phyloP scores from a whole-genome alignment of 805 yeast genomes.

The Candida krabiensis region DNA sequence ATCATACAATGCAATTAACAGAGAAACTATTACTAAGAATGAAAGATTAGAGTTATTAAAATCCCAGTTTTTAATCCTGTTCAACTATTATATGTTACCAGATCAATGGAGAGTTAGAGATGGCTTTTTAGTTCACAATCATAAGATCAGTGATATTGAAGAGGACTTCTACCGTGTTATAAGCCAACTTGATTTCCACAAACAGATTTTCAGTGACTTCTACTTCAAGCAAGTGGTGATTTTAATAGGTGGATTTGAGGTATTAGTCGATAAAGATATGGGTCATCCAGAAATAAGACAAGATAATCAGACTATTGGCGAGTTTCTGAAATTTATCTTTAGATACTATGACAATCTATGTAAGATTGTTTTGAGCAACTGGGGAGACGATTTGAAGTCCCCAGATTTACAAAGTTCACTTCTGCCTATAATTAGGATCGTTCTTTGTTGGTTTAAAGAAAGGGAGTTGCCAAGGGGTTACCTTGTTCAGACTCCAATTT shows the following conservation, averaged over 20 bases:
- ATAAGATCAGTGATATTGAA: slow-evolving; percentile 30
- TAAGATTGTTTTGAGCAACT: slow-evolving; percentile 22
- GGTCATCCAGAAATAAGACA: slow-evolving; percentile 25
- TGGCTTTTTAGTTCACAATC: slow-evolving; percentile 31
- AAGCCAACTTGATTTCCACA: slow-evolving; percentile 30
- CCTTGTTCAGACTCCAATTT: slow-evolving; percentile 26
- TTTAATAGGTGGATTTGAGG: slow-evolving; percentile 39
- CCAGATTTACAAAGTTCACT: slow-evolving; percentile 26
- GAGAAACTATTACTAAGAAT: slow-evolving; percentile 32
- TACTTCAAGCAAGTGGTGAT: slow-evolving; percentile 38
- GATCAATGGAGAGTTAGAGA: slow-evolving; percentile 35
- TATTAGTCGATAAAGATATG: slow-evolving; percentile 28
- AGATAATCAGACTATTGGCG: slow-evolving; percentile 24
- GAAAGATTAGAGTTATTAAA: slow-evolving; percentile 33
- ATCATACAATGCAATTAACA: slow-evolving; percentile 23
- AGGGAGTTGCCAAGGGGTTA: slow-evolving; percentile 39
- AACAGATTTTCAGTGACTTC: slow-evolving; percentile 34
- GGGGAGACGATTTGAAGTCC: slow-evolving; percentile 19
- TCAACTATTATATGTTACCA: slow-evolving; percentile 43
- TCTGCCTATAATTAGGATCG: slow-evolving; percentile 46
- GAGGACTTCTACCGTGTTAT: slow-evolving; percentile 30
- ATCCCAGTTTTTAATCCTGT: slow-evolving; percentile 30
- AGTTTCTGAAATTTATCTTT: slow-evolving; percentile 41
- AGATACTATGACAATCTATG: slow-evolving; percentile 38
- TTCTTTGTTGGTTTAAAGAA: slow-evolving; percentile 58